Percentiles rank a stretch among this genome's conserved stretches.
Conservation (phyloP, 2,329 filamentous ascomycete genomes). For the Colletotrichum viniferum region DNA sequence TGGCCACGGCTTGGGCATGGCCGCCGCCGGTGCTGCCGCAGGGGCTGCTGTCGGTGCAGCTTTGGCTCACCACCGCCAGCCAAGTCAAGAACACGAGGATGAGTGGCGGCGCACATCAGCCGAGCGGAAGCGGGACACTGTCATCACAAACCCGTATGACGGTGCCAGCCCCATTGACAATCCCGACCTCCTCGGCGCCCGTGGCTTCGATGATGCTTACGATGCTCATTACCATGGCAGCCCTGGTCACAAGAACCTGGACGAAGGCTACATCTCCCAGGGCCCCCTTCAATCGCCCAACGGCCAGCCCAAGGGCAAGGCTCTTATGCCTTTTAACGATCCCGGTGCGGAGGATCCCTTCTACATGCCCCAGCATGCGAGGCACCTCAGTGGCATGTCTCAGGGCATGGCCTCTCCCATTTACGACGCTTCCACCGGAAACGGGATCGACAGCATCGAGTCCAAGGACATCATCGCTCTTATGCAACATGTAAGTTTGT, state of each 20-base stretch:
- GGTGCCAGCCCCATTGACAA: slow-evolving; percentile 67
- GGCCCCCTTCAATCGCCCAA: slow-evolving; percentile 62
- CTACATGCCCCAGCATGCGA: slow-evolving; percentile 60
- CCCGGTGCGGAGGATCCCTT: slow-evolving; percentile 70
- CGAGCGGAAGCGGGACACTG: slow-evolving; percentile 68
- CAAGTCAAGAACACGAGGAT: slow-evolving; percentile 65
- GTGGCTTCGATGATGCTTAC: slow-evolving; percentile 43
- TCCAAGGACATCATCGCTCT: slow-evolving; percentile 95
- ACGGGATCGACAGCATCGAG: slow-evolving; percentile 88
- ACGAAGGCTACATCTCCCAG: slow-evolving; percentile 92
- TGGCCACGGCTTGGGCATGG: slow-evolving; percentile 43
- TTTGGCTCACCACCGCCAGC: slow-evolving; percentile 54
- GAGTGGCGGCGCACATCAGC: slow-evolving; percentile 67
- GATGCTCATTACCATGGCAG: slow-evolving; percentile 56
- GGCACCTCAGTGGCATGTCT: slow-evolving; percentile 86
- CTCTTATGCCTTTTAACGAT: slow-evolving; percentile 40
- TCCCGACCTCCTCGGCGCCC: slow-evolving; percentile 50
- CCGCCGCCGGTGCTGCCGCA: slow-evolving; percentile 58
- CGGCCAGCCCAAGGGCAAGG: slow-evolving; percentile 59
- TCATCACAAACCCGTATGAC: slow-evolving; percentile 71
- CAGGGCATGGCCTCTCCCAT: slow-evolving; percentile 89
- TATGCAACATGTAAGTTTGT: slow-evolving; percentile 83
- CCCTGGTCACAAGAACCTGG: slow-evolving; percentile 65
- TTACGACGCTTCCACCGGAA: slow-evolving; percentile 87
- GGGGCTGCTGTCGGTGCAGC: slow-evolving; percentile 53